A percentile compares a stretch with the other conserved stretches of the same genome.
These are phyloP conservation scores for Cystofilobasidium ferigula DNA, from an alignment of 768 basidiomycete genomes.

Conservation along the genomic window DNA sequence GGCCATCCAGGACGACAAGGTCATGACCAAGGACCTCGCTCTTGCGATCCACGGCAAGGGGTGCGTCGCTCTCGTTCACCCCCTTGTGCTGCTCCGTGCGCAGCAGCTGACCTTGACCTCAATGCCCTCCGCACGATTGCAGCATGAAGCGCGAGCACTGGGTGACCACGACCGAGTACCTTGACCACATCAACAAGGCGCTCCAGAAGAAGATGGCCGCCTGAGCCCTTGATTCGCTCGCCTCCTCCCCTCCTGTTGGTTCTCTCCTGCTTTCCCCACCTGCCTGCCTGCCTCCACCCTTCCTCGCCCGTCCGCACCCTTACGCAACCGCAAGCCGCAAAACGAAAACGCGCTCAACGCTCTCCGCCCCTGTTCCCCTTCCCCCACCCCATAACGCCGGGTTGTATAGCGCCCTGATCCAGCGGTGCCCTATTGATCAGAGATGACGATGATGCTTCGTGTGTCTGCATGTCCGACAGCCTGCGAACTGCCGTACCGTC, in stretches of 20 bases:
- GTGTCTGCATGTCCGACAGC: too few species aligned
- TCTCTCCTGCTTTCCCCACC: neutral
- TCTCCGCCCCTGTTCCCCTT: too few species aligned
- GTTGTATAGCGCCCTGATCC: too few species aligned
- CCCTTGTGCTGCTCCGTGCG: neutral
- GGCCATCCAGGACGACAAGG: conserved; percentile 73
- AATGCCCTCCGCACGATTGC: neutral
- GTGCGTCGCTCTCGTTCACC: conserved; percentile 19
- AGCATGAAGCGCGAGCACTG: conserved; percentile 82
- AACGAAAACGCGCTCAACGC: too few species aligned
- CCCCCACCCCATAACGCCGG: too few species aligned
- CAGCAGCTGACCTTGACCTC: neutral
- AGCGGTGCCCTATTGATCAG: too few species aligned
- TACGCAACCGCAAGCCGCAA: too few species aligned
- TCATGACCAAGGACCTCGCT: conserved; percentile 97
- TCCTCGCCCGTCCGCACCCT: too few species aligned
- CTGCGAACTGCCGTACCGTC: too few species aligned
- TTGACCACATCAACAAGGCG: conserved; percentile 18
- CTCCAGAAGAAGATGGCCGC: conserved; percentile 1
- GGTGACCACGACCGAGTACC: conserved; percentile 70
- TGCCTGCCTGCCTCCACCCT: too few species aligned
- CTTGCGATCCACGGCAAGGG: conserved; percentile 82
- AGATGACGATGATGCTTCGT: too few species aligned
- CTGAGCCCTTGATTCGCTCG: neutral
- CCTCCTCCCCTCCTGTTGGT: neutral